Base-by-base conservation (phyloP, 805 yeast species). In the Scheffersomyces coipomensis region DNA sequence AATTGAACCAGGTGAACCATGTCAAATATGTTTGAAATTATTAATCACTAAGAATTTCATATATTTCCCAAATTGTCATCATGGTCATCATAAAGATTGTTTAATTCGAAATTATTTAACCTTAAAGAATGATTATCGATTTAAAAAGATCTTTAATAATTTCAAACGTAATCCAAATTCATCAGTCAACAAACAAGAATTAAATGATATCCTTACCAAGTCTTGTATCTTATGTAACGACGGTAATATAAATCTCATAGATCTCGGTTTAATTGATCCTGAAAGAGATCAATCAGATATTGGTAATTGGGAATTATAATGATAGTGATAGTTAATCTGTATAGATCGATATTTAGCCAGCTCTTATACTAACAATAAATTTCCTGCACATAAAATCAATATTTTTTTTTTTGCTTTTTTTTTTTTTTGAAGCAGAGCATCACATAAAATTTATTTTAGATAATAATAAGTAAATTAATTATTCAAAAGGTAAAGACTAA, bases 21-120 rank as follows among this genome's bases (percentile, higher is more conserved):
- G 99, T 64, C 66, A 75, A 31, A 48, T 79, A 3, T 91, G 98
- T 60, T 64, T 69, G n/a, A 75, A 75, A 48, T 74, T 93, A 7
- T 66, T 91, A 33, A 74, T 88, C 2, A 76, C 82, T 3, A 76
- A 88, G 41, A 85, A 80, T 54, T 89, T 89, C 49, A 74, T 83
- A 38, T 79, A 82, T 4, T 93, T 88, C 55, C 97, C 97, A 0
- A 68, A 66, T 42, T 93, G 99, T 56, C 84, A 78, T 40, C 99
- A 93, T 58, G 79, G 87, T 4, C 85, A 87, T 63, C 98, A 93
- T 56, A 82, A 81, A 37, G 96, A 89, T 56, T 93, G 99, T 64
- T 60, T 88, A n/a, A 76, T 85, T 5, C 75, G 77, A 40, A 66
- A 66, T 27, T 77, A 85, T 24, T 55, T 83, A 37, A 68, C 70